Conservation (phyloP, 2,329 filamentous ascomycete genomes). For the Fusarium albosuccineum region DNA sequence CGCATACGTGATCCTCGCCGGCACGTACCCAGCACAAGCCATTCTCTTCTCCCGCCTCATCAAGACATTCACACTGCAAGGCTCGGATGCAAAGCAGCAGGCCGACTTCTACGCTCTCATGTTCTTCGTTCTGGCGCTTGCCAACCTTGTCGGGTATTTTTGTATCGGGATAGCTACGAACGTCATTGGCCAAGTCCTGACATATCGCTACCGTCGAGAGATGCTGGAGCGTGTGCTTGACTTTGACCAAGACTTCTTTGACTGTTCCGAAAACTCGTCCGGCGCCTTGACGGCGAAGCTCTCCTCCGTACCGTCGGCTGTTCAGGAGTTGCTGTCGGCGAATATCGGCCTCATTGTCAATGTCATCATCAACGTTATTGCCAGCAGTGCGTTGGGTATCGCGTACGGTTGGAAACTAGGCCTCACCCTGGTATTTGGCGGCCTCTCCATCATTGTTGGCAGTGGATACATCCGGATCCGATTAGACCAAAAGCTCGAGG, state of each 20-base stretch:
- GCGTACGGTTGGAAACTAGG: slow-evolving; percentile 61
- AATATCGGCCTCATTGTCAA: slow-evolving; percentile 50
- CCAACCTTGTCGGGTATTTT: slow-evolving; percentile 54
- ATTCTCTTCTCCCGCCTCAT: slow-evolving; percentile 36
- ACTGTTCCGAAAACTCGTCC: slow-evolving; percentile 51
- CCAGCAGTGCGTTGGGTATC: slow-evolving; percentile 53
- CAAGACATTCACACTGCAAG: slow-evolving; percentile 40
- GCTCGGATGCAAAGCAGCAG: slow-evolving; percentile 19
- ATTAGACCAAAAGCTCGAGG: slow-evolving; percentile 54
- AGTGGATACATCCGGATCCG: slow-evolving; percentile 52
- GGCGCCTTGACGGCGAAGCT: slow-evolving; percentile 50
- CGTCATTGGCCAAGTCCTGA: slow-evolving; percentile 5
- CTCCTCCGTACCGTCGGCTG: slow-evolving; percentile 55
- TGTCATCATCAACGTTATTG: slow-evolving; percentile 48
- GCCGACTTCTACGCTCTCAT: slow-evolving; percentile 64
- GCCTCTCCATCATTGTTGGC: slow-evolving; percentile 49
- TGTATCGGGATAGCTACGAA: slow-evolving; percentile 11
- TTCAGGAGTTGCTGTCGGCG: slow-evolving; percentile 54
- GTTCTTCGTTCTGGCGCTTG: slow-evolving; percentile 62
- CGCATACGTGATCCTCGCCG: background rate
- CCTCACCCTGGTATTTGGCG: slow-evolving; percentile 58
- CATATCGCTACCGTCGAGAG: slow-evolving; percentile 1
- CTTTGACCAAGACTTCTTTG: slow-evolving; percentile 57
- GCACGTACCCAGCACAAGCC: slow-evolving; percentile 11
- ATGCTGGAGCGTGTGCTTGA: slow-evolving; percentile 41